These are phyloP conservation scores for Fusarium staphyleae DNA, from an alignment of 2,329 filamentous ascomycete species.

Conservation along the genomic window DNA sequence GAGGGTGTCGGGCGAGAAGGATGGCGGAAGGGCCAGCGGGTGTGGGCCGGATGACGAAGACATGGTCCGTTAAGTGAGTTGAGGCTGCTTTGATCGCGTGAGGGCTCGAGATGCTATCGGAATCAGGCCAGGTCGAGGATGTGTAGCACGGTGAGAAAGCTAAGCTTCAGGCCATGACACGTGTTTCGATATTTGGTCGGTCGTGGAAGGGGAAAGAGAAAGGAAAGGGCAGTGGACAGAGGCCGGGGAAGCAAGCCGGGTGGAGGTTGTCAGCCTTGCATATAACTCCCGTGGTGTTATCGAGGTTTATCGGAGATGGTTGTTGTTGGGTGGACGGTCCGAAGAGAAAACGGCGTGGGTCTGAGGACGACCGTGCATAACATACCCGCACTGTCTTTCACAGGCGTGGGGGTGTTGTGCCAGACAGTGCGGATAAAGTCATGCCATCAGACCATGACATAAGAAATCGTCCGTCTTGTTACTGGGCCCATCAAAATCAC, in stretches of 20 bases:
- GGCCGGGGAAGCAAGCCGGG: constrained; percentile 26
- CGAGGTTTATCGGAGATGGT: constrained; percentile 21
- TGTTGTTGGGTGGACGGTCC: constrained; percentile 34
- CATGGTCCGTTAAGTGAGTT: constrained; percentile 29
- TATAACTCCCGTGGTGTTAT: constrained; percentile 28
- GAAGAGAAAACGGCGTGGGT: constrained; percentile 19
- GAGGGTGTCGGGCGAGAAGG: constrained; percentile 81
- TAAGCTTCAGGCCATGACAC: constrained; percentile 4
- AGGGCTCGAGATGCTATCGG: constrained; percentile 8
- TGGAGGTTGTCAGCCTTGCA: constrained; percentile 37
- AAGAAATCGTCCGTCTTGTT: constrained; percentile 33
- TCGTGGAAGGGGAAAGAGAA: background rate
- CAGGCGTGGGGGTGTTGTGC: background rate
- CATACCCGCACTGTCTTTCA: constrained; percentile 22
- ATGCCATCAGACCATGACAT: constrained; percentile 38
- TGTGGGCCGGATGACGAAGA: constrained; percentile 47
- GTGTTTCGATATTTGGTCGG: constrained; percentile 6
- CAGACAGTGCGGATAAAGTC: constrained; percentile 16
- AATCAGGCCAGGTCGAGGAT: constrained; percentile 25
- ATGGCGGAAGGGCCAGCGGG: constrained; percentile 62
- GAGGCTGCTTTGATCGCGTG: constrained; percentile 18
- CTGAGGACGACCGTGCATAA: constrained; percentile 4
- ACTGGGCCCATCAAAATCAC: constrained; percentile 43
- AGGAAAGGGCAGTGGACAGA: background rate
- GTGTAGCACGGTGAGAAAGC: constrained; percentile 18